phyloP scores from a whole-genome alignment of 108 stramenopile species.

The Bacterosira constricta region DNA sequence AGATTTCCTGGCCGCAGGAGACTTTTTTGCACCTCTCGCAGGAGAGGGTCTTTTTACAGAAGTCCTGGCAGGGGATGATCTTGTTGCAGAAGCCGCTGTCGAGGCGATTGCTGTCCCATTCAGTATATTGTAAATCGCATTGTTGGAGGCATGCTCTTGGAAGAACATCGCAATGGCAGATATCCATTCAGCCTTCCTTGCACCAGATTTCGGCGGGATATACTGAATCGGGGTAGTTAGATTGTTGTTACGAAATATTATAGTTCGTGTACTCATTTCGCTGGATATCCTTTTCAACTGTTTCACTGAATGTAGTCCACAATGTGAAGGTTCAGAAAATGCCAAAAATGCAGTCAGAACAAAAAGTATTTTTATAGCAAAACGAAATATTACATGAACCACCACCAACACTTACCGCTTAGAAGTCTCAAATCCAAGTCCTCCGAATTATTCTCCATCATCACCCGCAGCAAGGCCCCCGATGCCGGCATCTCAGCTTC shows the following conservation, averaged over 20 bases:
- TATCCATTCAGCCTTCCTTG: slow-evolving; percentile 30
- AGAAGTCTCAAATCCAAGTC: slow-evolving; percentile 6
- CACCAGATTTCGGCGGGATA: slow-evolving; percentile 22
- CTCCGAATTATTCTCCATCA: background rate
- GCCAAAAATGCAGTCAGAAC: background rate
- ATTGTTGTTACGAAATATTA: background rate
- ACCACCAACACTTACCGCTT: slow-evolving; percentile 2
- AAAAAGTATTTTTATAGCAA: background rate
- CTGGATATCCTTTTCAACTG: slow-evolving; percentile 26
- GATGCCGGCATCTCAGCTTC: background rate
- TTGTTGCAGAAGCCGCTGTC: background rate
- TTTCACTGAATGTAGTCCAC: slow-evolving; percentile 1
- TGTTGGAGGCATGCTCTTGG: slow-evolving; percentile 14
- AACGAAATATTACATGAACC: background rate
- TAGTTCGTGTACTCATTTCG: slow-evolving; percentile 1
- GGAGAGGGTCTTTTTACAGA: slow-evolving; percentile 1
- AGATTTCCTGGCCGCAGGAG: slow-evolving; percentile 13
- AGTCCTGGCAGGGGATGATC: background rate
- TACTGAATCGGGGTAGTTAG: background rate
- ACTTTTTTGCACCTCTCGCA: background rate
- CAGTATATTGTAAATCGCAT: background rate
- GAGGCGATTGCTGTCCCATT: background rate
- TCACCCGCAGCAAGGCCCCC: background rate
- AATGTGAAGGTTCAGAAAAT: background rate
- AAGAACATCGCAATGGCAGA: background rate